These are phyloP conservation scores for Diddensiella santjacobensis DNA, from an alignment of 805 yeast genomes.

Conservation along the genomic window DNA sequence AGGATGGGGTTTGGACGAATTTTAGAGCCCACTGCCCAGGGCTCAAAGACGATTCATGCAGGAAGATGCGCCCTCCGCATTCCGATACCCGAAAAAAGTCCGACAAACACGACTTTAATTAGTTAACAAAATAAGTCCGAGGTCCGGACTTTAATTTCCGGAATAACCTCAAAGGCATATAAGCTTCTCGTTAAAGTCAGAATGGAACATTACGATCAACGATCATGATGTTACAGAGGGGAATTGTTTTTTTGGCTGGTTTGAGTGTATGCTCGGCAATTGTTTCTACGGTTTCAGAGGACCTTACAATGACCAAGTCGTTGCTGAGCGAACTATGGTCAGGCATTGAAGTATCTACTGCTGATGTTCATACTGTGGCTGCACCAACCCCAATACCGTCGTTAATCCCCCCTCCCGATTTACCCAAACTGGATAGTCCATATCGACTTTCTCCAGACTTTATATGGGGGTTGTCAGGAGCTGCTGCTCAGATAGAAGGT, in stretches of 20 bases:
- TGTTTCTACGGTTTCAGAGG: background rate
- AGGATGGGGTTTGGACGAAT: too few relatives aligned
- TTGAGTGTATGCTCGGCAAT: background rate
- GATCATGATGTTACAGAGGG: background rate
- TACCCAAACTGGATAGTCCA: slow-evolving; percentile 3
- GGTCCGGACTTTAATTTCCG: too few relatives aligned
- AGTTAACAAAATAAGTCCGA: too few relatives aligned
- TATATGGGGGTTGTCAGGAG: slow-evolving; percentile 32
- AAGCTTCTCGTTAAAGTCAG: too few relatives aligned
- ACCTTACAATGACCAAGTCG: background rate
- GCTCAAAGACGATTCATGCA: too few relatives aligned
- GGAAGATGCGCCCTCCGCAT: too few relatives aligned
- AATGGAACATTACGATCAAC: background rate
- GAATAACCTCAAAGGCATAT: too few relatives aligned
- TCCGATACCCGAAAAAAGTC: too few relatives aligned
- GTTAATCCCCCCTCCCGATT: slow-evolving; percentile 12
- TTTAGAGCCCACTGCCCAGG: too few relatives aligned
- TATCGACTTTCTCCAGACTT: slow-evolving; percentile 12
- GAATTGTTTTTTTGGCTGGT: background rate
- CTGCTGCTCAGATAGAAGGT: slow-evolving; percentile 37
- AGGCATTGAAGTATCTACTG: slow-evolving; percentile 11
- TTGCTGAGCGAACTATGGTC: slow-evolving; percentile 14
- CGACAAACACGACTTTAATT: too few relatives aligned
- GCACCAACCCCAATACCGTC: slow-evolving; percentile 12
- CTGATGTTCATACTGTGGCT: slow-evolving; percentile 11